Percentiles rank a stretch among this genome's conserved stretches.
phyloP scores from a whole-genome alignment of 805 yeast genomes.

The Lipomyces kockii region DNA sequence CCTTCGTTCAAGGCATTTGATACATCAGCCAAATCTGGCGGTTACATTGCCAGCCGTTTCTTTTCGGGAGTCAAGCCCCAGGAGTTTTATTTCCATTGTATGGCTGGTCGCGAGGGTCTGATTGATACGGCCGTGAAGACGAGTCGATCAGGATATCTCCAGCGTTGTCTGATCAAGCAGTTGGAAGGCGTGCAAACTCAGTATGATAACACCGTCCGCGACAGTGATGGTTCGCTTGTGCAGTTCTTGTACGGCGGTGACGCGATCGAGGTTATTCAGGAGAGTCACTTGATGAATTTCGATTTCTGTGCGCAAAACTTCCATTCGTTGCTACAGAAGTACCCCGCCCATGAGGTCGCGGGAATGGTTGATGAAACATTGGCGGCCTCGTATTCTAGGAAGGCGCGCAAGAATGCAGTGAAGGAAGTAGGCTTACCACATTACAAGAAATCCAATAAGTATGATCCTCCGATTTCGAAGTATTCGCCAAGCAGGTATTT shows the following conservation, averaged over 20 bases:
- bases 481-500: conserved; percentile 87
- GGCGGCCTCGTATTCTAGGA: conserved; percentile 81
- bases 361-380: conserved; percentile 81
- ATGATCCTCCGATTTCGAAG: conserved; percentile 86
- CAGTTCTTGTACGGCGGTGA: conserved; percentile 98
- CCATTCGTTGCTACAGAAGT: conserved; percentile 81
- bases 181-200: conserved; percentile 94
- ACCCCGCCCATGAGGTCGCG: conserved; percentile 66
- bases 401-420: conserved; percentile 64
- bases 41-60: conserved; percentile 94
- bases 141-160: conserved; percentile 96
- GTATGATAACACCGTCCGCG: conserved; percentile 94
- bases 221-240: conserved; percentile 89
- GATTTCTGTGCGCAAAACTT: conserved; percentile 91
- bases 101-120: conserved; percentile 99
- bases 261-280: conserved; percentile 90
- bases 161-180: conserved; percentile 97
- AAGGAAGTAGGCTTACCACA: conserved; percentile 69
- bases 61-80: conserved; percentile 98
- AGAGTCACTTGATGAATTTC: conserved; percentile 91
- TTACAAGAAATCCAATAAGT: conserved; percentile 63
- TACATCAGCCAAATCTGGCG: conserved; percentile 98
- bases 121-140: conserved; percentile 99
- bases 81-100: conserved; percentile 99
- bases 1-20: conserved; percentile 97